Percentiles rank a stretch among this genome's conserved stretches.
These are phyloP conservation scores for Pythium vanterpoolii DNA, from an alignment of 352 stramenopile species.

Conservation along the genomic window DNA sequence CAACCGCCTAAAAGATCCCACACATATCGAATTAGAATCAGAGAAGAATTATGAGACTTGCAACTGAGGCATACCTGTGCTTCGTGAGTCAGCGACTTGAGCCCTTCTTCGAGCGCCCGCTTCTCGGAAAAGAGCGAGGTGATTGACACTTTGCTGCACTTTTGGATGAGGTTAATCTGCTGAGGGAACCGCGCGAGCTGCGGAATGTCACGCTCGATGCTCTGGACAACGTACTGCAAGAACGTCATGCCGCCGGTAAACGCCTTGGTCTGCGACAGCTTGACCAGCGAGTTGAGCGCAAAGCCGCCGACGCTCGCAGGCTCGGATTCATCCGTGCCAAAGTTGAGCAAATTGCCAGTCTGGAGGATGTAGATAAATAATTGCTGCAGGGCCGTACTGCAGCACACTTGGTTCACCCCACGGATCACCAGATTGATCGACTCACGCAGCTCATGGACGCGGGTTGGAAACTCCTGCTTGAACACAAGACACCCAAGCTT, in stretches of 20 bases:
- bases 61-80: slow-evolving; percentile 27
- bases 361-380: slow-evolving; percentile 87
- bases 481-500: slow-evolving; percentile 76
- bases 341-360: slow-evolving; percentile 74
- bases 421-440: slow-evolving; percentile 76
- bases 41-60: background rate
- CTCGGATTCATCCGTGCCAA: slow-evolving; percentile 50
- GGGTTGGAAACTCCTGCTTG: slow-evolving; percentile 81
- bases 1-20: slow-evolving; percentile 15
- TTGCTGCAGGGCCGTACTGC: slow-evolving; percentile 63
- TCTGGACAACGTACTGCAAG: slow-evolving; percentile 85
- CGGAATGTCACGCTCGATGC: slow-evolving; percentile 75
- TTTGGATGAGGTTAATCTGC: slow-evolving; percentile 69
- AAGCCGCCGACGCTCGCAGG: slow-evolving; percentile 54
- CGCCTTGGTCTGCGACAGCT: slow-evolving; percentile 85
- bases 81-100: slow-evolving; percentile 51
- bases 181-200: slow-evolving; percentile 73
- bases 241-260: slow-evolving; percentile 82
- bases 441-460: slow-evolving; percentile 69
- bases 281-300: slow-evolving; percentile 73
- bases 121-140: slow-evolving; percentile 63
- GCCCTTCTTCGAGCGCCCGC: slow-evolving; percentile 58
- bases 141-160: slow-evolving; percentile 74
- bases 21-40: background rate
- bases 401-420: slow-evolving; percentile 77